phyloP scores from a whole-genome alignment of 2,329 filamentous ascomycete genomes.

The Hymenoscyphus fructigenus region DNA sequence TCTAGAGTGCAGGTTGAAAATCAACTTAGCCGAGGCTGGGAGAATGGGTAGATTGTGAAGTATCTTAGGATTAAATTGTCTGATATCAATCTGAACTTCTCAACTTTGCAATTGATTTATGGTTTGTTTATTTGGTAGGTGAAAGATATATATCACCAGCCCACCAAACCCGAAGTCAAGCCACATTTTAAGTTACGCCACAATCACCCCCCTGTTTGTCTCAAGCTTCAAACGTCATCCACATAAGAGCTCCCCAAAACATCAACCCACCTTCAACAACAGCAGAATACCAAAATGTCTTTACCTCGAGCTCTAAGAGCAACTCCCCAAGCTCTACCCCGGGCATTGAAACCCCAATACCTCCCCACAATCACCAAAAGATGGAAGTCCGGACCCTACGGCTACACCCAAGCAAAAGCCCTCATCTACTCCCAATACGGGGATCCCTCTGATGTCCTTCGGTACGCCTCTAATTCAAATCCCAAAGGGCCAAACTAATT shows the following conservation, averaged over 20 bases:
- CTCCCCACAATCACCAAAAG: conserved; percentile 36
- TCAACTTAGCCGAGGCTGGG: no score
- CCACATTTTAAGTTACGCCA: conserved; percentile 1
- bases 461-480: conserved; percentile 42
- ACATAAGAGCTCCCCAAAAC: background rate
- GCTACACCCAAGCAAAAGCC: conserved; percentile 83
- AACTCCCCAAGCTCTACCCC: conserved; percentile 19
- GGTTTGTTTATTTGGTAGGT: no score
- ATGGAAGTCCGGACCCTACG: conserved; percentile 59
- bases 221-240: background rate
- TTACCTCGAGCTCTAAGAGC: conserved; percentile 19
- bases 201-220: background rate
- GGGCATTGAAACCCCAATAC: conserved; percentile 17
- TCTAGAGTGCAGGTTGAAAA: no score
- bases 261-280: background rate
- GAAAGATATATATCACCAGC: no score
- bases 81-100: no score
- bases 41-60: no score
- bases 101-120: no score
- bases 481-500: background rate
- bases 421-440: conserved; percentile 74
- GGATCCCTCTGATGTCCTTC: conserved; percentile 70
- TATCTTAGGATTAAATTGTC: no score
- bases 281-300: conserved; percentile 20
- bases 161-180: background rate